Evolutionary conservation across 495 filamentous ascomycete genomes (phyloP).

Genomic region (Jackrogersella minutella): DNA sequence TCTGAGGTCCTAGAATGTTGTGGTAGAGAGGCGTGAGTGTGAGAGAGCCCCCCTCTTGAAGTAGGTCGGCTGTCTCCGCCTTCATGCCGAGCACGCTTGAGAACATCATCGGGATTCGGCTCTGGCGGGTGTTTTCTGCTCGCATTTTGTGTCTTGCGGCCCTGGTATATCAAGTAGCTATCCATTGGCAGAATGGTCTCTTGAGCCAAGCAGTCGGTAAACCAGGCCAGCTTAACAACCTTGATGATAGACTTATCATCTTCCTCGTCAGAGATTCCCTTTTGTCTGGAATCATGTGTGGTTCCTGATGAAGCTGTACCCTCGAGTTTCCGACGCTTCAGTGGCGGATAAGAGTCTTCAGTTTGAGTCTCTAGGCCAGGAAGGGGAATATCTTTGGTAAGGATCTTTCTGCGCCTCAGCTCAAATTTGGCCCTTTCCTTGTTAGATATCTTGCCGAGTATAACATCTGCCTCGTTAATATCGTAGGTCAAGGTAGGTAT

Average conservation of each 20-base stretch:
- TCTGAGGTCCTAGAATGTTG: slow-evolving; percentile 28
- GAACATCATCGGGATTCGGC: slow-evolving; percentile 35
- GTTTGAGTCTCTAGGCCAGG: not conserved
- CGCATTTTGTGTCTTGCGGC: slow-evolving; percentile 46
- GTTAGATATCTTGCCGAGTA: slow-evolving; percentile 75
- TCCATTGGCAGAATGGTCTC: slow-evolving; percentile 64
- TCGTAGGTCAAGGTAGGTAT: slow-evolving; percentile 75
- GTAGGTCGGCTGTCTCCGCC: slow-evolving; percentile 16
- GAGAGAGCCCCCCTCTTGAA: not conserved
- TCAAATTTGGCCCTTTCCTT: slow-evolving; percentile 79
- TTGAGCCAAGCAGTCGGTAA: slow-evolving; percentile 66
- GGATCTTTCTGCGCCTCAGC: slow-evolving; percentile 67
- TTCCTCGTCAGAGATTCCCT: not conserved
- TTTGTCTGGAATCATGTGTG: not conserved
- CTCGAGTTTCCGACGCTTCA: slow-evolving; percentile 50
- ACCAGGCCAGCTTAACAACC: slow-evolving; percentile 81
- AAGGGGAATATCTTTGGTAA: slow-evolving; percentile 65
- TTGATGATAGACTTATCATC: slow-evolving; percentile 56
- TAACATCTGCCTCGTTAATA: slow-evolving; percentile 71
- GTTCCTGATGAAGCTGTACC: not conserved
- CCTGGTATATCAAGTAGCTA: slow-evolving; percentile 73
- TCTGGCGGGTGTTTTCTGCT: slow-evolving; percentile 22
- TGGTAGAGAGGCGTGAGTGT: slow-evolving; percentile 4
- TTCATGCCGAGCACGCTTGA: slow-evolving; percentile 49
- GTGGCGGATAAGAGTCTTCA: not conserved